phyloP scores from a whole-genome alignment of 2,329 filamentous ascomycete genomes.

The Bipolaris oryzae region DNA sequence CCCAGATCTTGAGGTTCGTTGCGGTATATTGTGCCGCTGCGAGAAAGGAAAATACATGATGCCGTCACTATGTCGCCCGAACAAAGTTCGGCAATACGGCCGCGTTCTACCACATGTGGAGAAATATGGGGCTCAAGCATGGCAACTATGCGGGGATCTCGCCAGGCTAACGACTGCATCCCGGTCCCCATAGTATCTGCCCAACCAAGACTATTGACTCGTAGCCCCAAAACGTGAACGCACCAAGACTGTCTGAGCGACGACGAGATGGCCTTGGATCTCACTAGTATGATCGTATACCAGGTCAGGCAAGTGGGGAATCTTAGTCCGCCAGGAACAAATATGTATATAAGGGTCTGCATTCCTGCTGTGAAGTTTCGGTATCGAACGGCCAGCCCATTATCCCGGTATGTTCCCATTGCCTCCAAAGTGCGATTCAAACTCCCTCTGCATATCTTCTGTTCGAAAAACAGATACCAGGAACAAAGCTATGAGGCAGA shows the following conservation, averaged over 20 bases:
- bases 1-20: slow-evolving; percentile 17
- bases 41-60: slow-evolving; percentile 6
- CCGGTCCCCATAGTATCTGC: slow-evolving; percentile 13
- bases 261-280: slow-evolving; percentile 12
- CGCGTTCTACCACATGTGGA: slow-evolving; percentile 26
- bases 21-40: not conserved
- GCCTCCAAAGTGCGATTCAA: not conserved
- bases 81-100: slow-evolving; percentile 20
- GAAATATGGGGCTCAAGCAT: slow-evolving; percentile 18
- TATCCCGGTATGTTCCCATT: slow-evolving; percentile 4
- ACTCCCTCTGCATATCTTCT: not conserved
- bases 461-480: not conserved
- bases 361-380: slow-evolving; percentile 8
- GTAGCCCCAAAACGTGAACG: not conserved
- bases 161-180: slow-evolving; percentile 23
- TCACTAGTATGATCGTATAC: slow-evolving; percentile 25
- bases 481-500: not conserved
- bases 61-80: slow-evolving; percentile 18
- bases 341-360: slow-evolving; percentile 28
- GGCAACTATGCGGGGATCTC: slow-evolving; percentile 30
- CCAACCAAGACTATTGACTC: slow-evolving; percentile 23
- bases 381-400: slow-evolving; percentile 10
- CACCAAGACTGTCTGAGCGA: too few species aligned
- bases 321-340: slow-evolving; percentile 8
- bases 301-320: slow-evolving; percentile 9